A percentile compares a stretch with the other conserved stretches of the same genome.
These are phyloP conservation scores for Pseudophaeomoniella oleicola DNA, from an alignment of 2,329 filamentous ascomycete species.

Conservation along the genomic window DNA sequence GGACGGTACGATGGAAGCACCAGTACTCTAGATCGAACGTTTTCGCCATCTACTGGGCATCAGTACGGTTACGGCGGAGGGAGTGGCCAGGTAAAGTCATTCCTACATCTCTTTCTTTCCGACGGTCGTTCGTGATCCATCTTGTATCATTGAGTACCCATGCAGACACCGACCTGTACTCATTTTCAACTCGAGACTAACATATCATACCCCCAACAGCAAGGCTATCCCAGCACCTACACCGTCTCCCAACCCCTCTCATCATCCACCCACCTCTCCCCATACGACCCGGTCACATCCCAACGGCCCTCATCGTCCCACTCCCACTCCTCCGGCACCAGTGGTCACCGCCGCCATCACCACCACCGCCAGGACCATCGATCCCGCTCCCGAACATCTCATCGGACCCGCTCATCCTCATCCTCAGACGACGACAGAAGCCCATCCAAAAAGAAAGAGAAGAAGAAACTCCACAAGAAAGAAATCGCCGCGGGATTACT, in stretches of 20 bases:
- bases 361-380: neutral
- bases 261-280: neutral
- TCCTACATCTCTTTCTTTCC: no score
- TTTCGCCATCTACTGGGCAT: no score
- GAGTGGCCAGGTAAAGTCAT: no score
- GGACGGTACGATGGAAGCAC: no score
- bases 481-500: neutral
- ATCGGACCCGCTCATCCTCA: neutral
- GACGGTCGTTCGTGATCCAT: no score
- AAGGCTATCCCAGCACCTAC: neutral
- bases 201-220: neutral
- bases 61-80: no score
- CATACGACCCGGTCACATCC: constrained; percentile 1
- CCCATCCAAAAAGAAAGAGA: neutral
- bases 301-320: constrained; percentile 2
- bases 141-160: no score
- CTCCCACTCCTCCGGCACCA: neutral
- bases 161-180: no score
- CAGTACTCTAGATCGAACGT: no score
- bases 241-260: neutral
- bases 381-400: neutral
- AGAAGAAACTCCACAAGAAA: neutral
- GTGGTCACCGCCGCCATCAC: neutral
- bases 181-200: no score
- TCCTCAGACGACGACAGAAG: neutral